Conservation (phyloP, 208 protist genomes). For the Acanthamoeba healyi region DNA sequence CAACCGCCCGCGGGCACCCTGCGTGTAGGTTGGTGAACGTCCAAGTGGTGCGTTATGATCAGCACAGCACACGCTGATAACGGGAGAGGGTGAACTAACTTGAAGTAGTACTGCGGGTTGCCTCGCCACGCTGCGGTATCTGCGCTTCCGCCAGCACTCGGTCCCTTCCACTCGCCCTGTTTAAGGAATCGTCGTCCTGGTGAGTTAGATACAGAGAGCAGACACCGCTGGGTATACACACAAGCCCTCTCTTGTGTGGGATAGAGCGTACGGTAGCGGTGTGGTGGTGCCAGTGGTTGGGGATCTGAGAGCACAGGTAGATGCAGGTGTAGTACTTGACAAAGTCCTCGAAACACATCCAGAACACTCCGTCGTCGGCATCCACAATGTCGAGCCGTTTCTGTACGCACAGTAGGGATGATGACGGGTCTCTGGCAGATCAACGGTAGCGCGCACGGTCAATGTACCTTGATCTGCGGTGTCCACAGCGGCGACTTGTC, state of each 20-base stretch:
- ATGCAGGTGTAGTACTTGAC: constrained; percentile 52
- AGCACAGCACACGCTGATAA: no score
- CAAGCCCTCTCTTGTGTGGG: no score
- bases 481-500: constrained; percentile 72
- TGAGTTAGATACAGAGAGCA: not conserved
- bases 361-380: constrained; percentile 71
- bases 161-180: constrained; percentile 64
- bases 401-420: not conserved
- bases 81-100: not conserved
- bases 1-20: constrained; percentile 25
- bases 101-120: constrained; percentile 72
- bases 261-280: not conserved
- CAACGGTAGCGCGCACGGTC: not conserved
- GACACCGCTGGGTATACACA: not conserved
- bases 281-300: constrained; percentile 31
- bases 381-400: constrained; percentile 64
- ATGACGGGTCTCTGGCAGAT: no score
- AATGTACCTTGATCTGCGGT: constrained; percentile 48
- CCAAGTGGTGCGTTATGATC: no score
- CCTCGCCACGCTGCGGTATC: not conserved
- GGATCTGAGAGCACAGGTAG: constrained; percentile 60
- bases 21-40: not conserved
- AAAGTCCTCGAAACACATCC: constrained; percentile 76
- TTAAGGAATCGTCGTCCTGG: not conserved
- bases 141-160: constrained; percentile 60